A percentile compares a stretch with the other conserved stretches of the same genome.
Conservation (phyloP, 306 rosid species). For the Prunus padus region DNA sequence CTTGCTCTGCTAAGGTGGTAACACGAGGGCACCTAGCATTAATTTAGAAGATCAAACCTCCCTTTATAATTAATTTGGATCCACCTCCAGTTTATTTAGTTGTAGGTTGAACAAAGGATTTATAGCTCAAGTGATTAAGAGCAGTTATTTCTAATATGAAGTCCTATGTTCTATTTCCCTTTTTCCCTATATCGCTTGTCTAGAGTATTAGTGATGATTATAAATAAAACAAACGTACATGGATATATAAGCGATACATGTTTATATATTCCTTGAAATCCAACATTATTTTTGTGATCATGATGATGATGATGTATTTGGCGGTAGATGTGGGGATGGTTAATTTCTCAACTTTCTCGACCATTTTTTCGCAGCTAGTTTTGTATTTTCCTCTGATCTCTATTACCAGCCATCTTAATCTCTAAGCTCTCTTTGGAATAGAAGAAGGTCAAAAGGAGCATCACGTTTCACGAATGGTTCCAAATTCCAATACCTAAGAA, state of each 20-base stretch:
- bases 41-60: background rate
- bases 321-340: background rate
- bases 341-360: background rate
- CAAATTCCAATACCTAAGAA: background rate
- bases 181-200: too few species aligned
- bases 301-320: background rate
- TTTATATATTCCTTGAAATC: too few species aligned
- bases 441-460: constrained; percentile 5
- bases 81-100: background rate
- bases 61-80: background rate
- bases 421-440: background rate
- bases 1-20: too few species aligned
- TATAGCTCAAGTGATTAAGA: too few species aligned
- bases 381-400: background rate
- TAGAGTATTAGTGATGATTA: too few species aligned
- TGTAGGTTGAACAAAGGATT: too few species aligned
- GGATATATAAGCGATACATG: background rate
- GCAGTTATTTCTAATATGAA: too few species aligned
- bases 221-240: background rate
- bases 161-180: too few species aligned
- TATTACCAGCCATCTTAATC: constrained; percentile 14
- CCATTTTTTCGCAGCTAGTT: background rate
- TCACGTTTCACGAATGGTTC: background rate
- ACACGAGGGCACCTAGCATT: background rate
- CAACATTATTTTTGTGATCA: too few species aligned